Evolutionary conservation across 2,329 filamentous ascomycete species (phyloP), one percentile per base, ranked within the genome.

Genomic region (Paecilomyces fulvus): DNA sequence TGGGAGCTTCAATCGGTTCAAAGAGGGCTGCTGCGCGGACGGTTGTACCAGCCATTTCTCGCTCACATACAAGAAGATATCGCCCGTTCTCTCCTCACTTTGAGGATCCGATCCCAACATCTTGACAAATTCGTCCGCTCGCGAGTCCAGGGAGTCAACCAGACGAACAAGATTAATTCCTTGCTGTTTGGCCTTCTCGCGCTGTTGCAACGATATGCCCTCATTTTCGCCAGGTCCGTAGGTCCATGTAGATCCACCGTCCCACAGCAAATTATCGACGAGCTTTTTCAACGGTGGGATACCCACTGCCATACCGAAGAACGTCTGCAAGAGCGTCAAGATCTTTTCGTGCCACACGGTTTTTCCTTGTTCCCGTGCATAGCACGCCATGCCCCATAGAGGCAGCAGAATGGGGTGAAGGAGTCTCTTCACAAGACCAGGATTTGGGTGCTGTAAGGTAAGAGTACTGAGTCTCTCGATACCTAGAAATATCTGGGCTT

Each of bases 11-110:
- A 63, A 31, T 21, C 52, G 57, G 30, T 23, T 61, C 51, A 25
- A 55, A 20, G 43, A 57, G 30, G 17, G 21, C 12, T 58, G 37
- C 20, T 55, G 31, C 6, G 51, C 37, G 6, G 62, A 60, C 20
- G 65, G 59, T 25, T 67, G 62, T n/a, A 73, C 63, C 1, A 77
- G 70, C 74, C 74, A 77, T 25, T 58, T 65, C 52, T 71, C 64
- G 62, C 73, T 75, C 30, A 72, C 73, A 58, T 74, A 67, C 3
- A 76, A 65, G 59, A 77, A 76, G 8, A 76, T 65, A 51, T 75
- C 72, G 6, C 69, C 70, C 7, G 70, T 74, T 14, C 66, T 60
- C 49, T 75, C 73, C 53, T 76, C 72, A 43, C 65, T 70, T 55
- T 67, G 71, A 6, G 74, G 71, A 57, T 76, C 73, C 25, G 68